Evolutionary conservation across 768 basidiomycete genomes (phyloP), one percentile per base, ranked within the genome.

Genomic region (Obba rivulosa): DNA sequence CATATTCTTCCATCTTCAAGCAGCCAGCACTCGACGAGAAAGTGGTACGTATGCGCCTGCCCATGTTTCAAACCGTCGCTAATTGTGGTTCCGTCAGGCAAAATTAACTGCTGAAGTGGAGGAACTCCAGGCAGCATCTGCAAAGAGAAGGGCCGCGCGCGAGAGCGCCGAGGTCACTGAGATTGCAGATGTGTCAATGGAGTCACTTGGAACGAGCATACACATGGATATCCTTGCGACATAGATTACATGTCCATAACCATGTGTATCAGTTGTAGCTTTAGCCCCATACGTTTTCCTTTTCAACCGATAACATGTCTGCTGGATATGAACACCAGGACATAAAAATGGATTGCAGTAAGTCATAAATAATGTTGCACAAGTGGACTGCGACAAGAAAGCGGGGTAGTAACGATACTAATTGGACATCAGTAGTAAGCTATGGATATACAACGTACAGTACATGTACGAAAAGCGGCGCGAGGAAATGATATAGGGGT

Each of bases 1-100:
- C 84, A 4, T 85, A 78, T 55, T 79, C 80, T 4, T n/a, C n/a
- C n/a, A 76, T 80, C 44, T 87, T 87, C 61, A 68, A 80, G 57
- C 70, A 75, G 53, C 50, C 67, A 8, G 80, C 84, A 4, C 57
- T 87, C 4, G 79, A 83, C 45, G 68, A 67, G 28, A 81, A 81
- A 62, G 63, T 71, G 47, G 85, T 80, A 49, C 34, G 79, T 70
- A 17, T 5, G 22, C 43, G 20, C 16, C 4, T 21, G 11, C 22
- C 25, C 43, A 22, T 20, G 23, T 36, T 24, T n/a, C 23, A 34
- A 42, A 3, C 31, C 17, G 20, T 17, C 39, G 25, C 46, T 38
- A 35, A 38, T 23, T 41, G 11, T 17, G 39, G 28, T 43, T 37
- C 38, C 16, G 35, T 11, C 44, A 85, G 86, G 69, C 70, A 14